phyloP scores from a whole-genome alignment of 352 stramenopile genomes.

The Phytophthora meadii region DNA sequence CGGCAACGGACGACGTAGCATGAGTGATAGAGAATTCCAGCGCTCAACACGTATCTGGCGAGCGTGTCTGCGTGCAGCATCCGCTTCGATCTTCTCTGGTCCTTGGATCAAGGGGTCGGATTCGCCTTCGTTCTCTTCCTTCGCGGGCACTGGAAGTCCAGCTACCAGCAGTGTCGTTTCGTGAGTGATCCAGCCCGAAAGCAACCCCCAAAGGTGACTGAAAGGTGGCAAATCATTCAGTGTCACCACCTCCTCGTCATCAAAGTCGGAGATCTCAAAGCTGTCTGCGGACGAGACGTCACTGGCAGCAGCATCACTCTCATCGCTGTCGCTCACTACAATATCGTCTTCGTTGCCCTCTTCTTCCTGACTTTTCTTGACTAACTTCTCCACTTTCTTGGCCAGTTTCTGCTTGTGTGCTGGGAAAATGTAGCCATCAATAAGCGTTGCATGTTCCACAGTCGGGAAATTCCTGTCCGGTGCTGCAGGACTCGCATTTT shows the following conservation, averaged over 20 bases:
- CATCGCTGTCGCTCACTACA: constrained; percentile 78
- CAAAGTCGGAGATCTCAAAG: constrained; percentile 71
- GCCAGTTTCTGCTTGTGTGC: constrained; percentile 78
- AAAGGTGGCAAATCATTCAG: constrained; percentile 75
- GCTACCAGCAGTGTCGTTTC: constrained; percentile 71
- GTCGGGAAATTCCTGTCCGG: constrained; percentile 64
- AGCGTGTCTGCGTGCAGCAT: constrained; percentile 45
- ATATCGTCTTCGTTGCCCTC: constrained; percentile 43
- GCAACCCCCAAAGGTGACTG: constrained; percentile 75
- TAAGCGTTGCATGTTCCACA: constrained; percentile 65
- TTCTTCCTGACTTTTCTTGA: constrained; percentile 50
- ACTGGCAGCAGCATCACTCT: constrained; percentile 58
- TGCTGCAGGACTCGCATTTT: constrained; percentile 44
- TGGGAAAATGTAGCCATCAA: constrained; percentile 88
- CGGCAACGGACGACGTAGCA: constrained; percentile 61
- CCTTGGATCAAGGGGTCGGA: constrained; percentile 10
- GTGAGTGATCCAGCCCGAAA: constrained; percentile 76
- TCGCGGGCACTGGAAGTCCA: constrained; percentile 34
- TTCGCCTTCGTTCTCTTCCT: constrained; percentile 21
- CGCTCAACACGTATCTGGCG: constrained; percentile 67
- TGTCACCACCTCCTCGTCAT: constrained; percentile 75
- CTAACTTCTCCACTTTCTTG: constrained; percentile 72
- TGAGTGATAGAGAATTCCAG: constrained; percentile 72
- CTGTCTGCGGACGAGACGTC: constrained; percentile 60
- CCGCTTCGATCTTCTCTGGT: constrained; percentile 45